These are phyloP conservation scores for Discostella stelligeroides DNA, from an alignment of 108 stramenopile species.

Conservation along the genomic window DNA sequence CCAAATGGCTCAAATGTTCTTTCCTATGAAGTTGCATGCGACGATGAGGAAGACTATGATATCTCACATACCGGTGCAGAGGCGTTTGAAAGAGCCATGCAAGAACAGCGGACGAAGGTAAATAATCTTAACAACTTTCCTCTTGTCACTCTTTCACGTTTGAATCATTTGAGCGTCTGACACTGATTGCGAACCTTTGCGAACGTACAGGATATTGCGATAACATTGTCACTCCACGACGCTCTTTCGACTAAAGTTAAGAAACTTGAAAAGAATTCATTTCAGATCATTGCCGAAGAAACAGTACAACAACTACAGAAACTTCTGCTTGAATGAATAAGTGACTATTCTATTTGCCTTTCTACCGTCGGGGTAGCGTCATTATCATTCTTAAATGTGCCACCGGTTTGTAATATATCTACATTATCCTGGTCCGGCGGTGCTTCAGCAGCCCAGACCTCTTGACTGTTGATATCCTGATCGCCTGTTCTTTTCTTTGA, in stretches of 20 bases:
- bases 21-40: conserved; percentile 35
- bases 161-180: not conserved
- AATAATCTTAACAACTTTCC: not conserved
- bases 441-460: no score
- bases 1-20: conserved; percentile 32
- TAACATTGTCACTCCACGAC: conserved; percentile 11
- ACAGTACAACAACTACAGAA: no score
- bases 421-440: no score
- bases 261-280: not conserved
- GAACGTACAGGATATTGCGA: conserved; percentile 2
- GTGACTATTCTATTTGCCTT: no score
- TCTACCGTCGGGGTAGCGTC: no score
- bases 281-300: no score
- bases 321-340: no score
- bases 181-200: not conserved
- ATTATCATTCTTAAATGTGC: no score
- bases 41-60: conserved; percentile 37
- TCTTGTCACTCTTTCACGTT: not conserved
- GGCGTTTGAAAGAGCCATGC: conserved; percentile 16
- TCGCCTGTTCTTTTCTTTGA: no score
- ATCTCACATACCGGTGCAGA: conserved; percentile 16
- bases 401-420: no score
- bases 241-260: conserved; percentile 12
- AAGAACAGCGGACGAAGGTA: conserved; percentile 19
- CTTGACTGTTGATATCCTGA: no score